Percentiles rank a stretch among this genome's conserved stretches.
Evolutionary conservation across 2,329 filamentous ascomycete genomes (phyloP).

Genomic region (Periconia macrospinosa): DNA sequence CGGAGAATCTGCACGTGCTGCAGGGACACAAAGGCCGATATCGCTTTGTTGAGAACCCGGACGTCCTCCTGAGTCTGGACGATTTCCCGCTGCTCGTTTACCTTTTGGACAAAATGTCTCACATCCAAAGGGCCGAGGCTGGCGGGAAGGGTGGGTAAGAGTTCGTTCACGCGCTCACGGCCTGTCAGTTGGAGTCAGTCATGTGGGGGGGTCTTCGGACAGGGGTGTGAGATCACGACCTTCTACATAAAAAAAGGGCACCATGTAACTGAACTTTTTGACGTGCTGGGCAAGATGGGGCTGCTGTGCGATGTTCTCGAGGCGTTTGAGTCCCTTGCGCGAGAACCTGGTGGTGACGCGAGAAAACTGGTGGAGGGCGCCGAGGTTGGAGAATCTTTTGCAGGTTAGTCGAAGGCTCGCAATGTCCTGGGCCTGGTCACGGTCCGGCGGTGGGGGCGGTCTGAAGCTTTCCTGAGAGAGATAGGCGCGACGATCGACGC

Average conservation of each 20-base stretch:
- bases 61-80: constrained; percentile 56
- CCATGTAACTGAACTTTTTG: constrained; percentile 63
- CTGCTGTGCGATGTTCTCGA: constrained; percentile 54
- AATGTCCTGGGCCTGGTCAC: constrained; percentile 48
- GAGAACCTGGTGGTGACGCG: constrained; percentile 57
- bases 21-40: constrained; percentile 61
- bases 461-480: constrained; percentile 57
- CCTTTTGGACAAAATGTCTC: constrained; percentile 48
- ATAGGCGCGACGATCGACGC: constrained; percentile 53
- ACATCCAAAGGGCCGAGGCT: constrained; percentile 43
- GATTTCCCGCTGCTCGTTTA: constrained; percentile 55
- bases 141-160: constrained; percentile 40
- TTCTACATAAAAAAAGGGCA: constrained; percentile 61
- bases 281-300: constrained; percentile 56
- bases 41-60: constrained; percentile 56
- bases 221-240: constrained; percentile 41
- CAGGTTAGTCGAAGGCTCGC: constrained; percentile 53
- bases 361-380: constrained; percentile 55
- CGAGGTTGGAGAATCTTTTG: constrained; percentile 54
- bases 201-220: constrained; percentile 9
- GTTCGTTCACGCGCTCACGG: constrained; percentile 44
- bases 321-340: constrained; percentile 50
- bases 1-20: constrained; percentile 67
- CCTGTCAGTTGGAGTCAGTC: constrained; percentile 34
- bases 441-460: constrained; percentile 45